These are phyloP conservation scores for Calendula officinalis DNA, from an alignment of 129 eudicot species.

Conservation along the genomic window DNA sequence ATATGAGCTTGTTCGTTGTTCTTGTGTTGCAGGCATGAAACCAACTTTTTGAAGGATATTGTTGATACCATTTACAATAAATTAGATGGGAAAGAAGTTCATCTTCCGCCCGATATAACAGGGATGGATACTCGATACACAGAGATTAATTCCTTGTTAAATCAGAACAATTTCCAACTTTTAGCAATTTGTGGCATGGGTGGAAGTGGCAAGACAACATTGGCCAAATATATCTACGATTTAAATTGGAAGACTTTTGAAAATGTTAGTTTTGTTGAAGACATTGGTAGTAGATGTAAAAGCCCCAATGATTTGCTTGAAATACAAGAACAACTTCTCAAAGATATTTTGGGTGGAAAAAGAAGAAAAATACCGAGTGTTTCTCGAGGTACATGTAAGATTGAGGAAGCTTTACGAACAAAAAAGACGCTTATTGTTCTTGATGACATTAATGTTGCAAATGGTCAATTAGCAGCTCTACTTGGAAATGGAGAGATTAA, in stretches of 20 bases:
- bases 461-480: slow-evolving; percentile 7
- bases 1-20: too few species aligned
- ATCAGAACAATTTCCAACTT: background rate
- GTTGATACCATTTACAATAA: background rate
- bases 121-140: slow-evolving; percentile 20
- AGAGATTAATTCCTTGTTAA: slow-evolving; percentile 14
- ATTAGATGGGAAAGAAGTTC: slow-evolving; percentile 5
- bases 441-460: slow-evolving; percentile 23
- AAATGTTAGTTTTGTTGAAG: slow-evolving; percentile 5
- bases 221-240: slow-evolving; percentile 3
- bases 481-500: slow-evolving; percentile 17
- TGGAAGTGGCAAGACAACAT: slow-evolving; percentile 25
- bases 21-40: slow-evolving; percentile 25
- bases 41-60: slow-evolving; percentile 22
- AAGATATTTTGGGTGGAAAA: slow-evolving; percentile 5
- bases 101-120: slow-evolving; percentile 8
- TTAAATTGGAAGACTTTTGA: slow-evolving; percentile 1
- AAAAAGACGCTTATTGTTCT: slow-evolving; percentile 24
- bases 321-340: slow-evolving; percentile 2
- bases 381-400: background rate
- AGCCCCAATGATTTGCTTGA: background rate
- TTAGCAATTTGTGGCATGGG: slow-evolving; percentile 30
- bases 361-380: slow-evolving; percentile 13
- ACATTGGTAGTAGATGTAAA: background rate
- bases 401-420: slow-evolving; percentile 10